phyloP scores from a whole-genome alignment of 176 grass and related monocot species.

The Aegilops umbellulata region DNA sequence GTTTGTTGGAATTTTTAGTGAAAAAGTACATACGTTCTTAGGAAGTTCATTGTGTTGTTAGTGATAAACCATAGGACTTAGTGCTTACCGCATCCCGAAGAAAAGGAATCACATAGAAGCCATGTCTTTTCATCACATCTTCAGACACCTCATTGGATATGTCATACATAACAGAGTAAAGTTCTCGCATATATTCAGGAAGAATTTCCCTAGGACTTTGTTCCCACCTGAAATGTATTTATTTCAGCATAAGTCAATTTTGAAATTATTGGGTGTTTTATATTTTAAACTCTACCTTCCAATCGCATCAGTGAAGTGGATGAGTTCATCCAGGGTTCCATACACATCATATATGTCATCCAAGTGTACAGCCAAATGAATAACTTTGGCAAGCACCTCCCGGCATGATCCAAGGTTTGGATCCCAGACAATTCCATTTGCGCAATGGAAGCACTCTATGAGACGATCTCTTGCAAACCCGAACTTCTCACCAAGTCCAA shows the following conservation, averaged over 20 bases:
- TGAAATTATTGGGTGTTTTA: background rate
- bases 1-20: too few relatives aligned
- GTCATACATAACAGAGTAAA: constrained; percentile 31
- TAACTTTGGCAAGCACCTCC: constrained; percentile 11
- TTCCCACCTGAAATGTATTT: constrained; percentile 34
- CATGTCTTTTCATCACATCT: constrained; percentile 11
- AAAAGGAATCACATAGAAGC: constrained; percentile 3
- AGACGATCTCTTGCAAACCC: constrained; percentile 25
- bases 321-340: constrained; percentile 31
- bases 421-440: background rate
- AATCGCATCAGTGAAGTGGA: constrained; percentile 24
- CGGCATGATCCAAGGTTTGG: constrained; percentile 6
- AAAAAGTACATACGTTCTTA: too few relatives aligned
- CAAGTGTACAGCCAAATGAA: background rate
- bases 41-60: background rate
- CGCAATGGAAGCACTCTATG: constrained; percentile 30
- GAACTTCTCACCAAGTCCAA: background rate
- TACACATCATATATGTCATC: constrained; percentile 50
- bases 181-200: constrained; percentile 44
- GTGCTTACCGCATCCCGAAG: constrained; percentile 30
- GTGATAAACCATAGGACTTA: too few relatives aligned
- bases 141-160: constrained; percentile 43
- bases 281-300: constrained; percentile 1
- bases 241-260: too few relatives aligned
- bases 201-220: constrained; percentile 7